Base-by-base conservation (phyloP, 2,329 filamentous ascomycete genomes). In the Epichloe baconii region DNA sequence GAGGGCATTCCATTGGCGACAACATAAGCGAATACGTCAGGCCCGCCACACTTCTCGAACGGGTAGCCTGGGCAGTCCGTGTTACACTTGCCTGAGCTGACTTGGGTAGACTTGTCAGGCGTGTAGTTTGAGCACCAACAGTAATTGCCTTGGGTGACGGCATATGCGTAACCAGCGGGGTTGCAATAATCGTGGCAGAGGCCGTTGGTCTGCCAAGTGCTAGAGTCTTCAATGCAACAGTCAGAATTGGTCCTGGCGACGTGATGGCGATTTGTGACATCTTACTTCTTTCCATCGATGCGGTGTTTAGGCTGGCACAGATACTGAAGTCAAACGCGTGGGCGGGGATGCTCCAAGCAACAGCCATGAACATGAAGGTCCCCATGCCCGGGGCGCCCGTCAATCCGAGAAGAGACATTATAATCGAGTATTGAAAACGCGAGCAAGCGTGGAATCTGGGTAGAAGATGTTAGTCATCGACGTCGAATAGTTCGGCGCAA, bases 101-200 rank as follows among this genome's bases (percentile, higher is more conserved):
- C 68, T 50, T 71, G 63, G 35, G 62, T 64, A 19, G 60, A 62
- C 35, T 68, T 56, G 47, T 70, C 70, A 8, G 86, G 86, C 2
- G 74, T 73, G 59, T 82, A 82, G 62, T 88, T 76, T 38, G 83
- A 83, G 64, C 86, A 91, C 85, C 85, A 91, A 63, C 86, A 91
- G 48, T 73, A 66, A 35, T 78, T 70, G 15, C 67, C 73, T 58
- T 87, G 77, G 1, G 89, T 70, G 46, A 91, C 71, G 56, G 83
- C 85, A 55, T 83, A 86, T 40, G 85, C 84, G 56, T 74, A 85
- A 15, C 71, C 58, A 19, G 62, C 60, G 31, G 36, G 35, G 26
- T 66, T 59, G 66, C 86, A 91, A 47, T 74, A 74, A 47, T 77
- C 68, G 47, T 72, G 68, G 62, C 86, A 91, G 12, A 81, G 74